Base-by-base conservation (phyloP, 768 basidiomycete genomes). In the Mycena amicta region DNA sequence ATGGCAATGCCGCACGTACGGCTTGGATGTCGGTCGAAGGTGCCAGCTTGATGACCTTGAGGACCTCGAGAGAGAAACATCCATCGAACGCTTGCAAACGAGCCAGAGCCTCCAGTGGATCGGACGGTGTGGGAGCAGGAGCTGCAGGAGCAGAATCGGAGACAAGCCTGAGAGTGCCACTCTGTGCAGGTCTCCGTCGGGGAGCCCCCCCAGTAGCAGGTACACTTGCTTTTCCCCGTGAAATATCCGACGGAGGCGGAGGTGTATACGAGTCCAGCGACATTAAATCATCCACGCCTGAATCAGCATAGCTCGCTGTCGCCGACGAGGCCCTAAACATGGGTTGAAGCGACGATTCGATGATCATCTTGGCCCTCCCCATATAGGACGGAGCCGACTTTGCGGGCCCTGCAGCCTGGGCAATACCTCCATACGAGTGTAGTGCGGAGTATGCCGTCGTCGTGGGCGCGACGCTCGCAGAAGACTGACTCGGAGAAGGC, bases 41-140 rank as follows among this genome's bases (percentile, higher is more conserved):
- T 43, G 25, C 47, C 25, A 57, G 57, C n/a, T 13, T 46, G 11
- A 65, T 31, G 22, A 60, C 46, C 0, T 52, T 20, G 1, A 65
- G 52, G 20, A 62, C 57, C 4, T 37, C 55, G 27, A 52, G 50
- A 0, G 64, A 62, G 53, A 66, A 66, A 46, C 61, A 50, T 22
- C 61, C 64, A 41, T 62, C 59, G 52, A 66, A 66, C 13, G 58
- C 30, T 45, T 66, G 64, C 25, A 56, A 25, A n/a, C 64, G 61
- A 2, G 64, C 64, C 4, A 66, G 61, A 4, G 13, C 43, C 20
- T 66, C 61, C 39, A 66, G 51, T 13, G 29, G 37, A 39, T 58
- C 61, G 43, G 41, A 16, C 5, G 26, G 50, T 25, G 51, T 13
- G 6, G 40, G 45, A 37, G 5, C 5, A 30, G 8, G 43, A 23